phyloP scores from a whole-genome alignment of 768 basidiomycete species.

The Dentipellis sp. region DNA sequence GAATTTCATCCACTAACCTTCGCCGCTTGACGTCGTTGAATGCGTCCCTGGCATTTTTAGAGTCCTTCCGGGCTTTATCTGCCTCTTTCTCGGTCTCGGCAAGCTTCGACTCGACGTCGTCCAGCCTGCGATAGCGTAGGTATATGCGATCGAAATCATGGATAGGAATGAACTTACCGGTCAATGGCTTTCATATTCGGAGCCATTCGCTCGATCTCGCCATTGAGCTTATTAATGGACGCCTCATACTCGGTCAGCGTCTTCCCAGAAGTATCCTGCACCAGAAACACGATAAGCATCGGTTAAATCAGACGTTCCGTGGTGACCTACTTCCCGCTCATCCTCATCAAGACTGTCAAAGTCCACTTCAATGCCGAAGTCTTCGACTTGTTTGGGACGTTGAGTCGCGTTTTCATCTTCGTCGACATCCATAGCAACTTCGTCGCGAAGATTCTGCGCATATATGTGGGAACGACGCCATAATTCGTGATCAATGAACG shows the following conservation, averaged over 20 bases:
- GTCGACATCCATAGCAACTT: conserved; percentile 88
- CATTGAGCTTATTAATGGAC: conserved; percentile 54
- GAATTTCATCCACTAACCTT: conserved; percentile 37
- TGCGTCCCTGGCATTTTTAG: conserved; percentile 81
- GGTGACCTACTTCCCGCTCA: conserved; percentile 48
- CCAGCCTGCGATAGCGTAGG: conserved; percentile 39
- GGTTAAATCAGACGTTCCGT: not conserved
- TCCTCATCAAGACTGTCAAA: conserved; percentile 69
- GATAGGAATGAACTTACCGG: conserved; percentile 34
- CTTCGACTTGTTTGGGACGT: conserved; percentile 56
- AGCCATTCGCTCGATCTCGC: conserved; percentile 88
- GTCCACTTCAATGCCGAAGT: conserved; percentile 87
- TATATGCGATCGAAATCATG: not conserved
- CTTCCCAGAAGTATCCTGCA: conserved; percentile 52
- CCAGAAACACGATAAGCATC: not conserved
- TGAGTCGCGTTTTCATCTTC: conserved; percentile 72
- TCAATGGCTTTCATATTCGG: conserved; percentile 98
- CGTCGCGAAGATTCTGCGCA: conserved; percentile 65
- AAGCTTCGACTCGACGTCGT: conserved; percentile 78
- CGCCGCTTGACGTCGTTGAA: conserved; percentile 83
- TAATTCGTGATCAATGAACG: not conserved
- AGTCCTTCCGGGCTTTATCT: conserved; percentile 84
- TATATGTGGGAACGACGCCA: not conserved
- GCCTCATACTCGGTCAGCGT: conserved; percentile 67
- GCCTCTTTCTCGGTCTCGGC: conserved; percentile 88